Percentiles rank a stretch among this genome's conserved stretches.
Conservation (phyloP, 2,329 filamentous ascomycete genomes). For the Sporothrix euskadiensis region DNA sequence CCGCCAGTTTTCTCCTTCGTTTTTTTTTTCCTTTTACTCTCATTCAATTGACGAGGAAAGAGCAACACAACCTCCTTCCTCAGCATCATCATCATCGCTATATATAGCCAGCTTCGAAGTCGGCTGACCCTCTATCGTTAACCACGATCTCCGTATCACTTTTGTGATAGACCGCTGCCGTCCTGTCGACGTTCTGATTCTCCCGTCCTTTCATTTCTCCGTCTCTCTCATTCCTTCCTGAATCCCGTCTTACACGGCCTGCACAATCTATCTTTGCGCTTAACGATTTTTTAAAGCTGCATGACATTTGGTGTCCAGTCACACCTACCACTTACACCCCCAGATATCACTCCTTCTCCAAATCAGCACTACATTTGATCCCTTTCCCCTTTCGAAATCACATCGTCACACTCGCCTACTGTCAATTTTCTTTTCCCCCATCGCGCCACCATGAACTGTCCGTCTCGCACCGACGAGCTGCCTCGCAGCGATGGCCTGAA, state of each 20-base stretch:
- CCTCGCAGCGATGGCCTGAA: constrained; percentile 49
- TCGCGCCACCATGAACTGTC: constrained; percentile 31
- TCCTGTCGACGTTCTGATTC: neutral
- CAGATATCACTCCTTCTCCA: neutral
- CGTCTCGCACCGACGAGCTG: constrained; percentile 44
- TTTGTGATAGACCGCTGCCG: constrained; percentile 8
- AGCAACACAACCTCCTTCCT: constrained; percentile 2
- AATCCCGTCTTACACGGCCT: neutral
- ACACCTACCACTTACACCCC: neutral
- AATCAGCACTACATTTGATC: neutral
- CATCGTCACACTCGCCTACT: neutral
- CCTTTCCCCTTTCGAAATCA: neutral
- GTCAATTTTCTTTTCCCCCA: neutral
- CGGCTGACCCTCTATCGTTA: neutral
- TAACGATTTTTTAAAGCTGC: neutral
- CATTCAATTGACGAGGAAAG: neutral
- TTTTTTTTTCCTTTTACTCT: neutral
- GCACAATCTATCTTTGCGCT: neutral
- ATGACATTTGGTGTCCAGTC: neutral
- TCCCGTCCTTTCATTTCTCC: neutral
- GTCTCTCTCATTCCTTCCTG: neutral
- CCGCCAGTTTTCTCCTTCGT: neutral
- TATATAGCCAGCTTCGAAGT: neutral
- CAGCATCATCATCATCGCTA: constrained; percentile 5
- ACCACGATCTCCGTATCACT: neutral